Evolutionary conservation across 306 rosid species (phyloP).

Genomic region (Sechiopsis laciniata): DNA sequence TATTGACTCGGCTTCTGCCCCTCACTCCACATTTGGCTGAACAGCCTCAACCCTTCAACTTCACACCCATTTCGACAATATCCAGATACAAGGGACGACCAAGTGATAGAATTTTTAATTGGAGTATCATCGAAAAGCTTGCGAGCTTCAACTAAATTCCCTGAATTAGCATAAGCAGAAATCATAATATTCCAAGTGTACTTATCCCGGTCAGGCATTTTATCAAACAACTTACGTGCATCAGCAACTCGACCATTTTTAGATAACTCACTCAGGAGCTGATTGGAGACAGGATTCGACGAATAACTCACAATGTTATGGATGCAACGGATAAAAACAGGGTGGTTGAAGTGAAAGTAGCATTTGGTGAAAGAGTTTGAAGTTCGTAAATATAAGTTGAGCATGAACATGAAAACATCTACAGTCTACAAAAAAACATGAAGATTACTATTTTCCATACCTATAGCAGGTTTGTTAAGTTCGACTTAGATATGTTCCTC

Average conservation of each 20-base stretch:
- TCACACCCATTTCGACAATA: slow-evolving; percentile 47
- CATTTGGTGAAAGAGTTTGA: slow-evolving; percentile 17
- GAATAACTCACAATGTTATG: slow-evolving; percentile 22
- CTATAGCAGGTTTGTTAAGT: too few species aligned
- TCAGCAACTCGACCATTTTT: slow-evolving; percentile 50
- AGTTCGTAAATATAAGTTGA: slow-evolving; percentile 32
- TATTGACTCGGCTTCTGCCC: slow-evolving; percentile 60
- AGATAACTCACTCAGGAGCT: slow-evolving; percentile 38
- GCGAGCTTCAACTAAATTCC: slow-evolving; percentile 58
- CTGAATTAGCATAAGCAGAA: slow-evolving; percentile 52
- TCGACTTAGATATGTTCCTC: too few species aligned
- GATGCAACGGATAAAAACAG: slow-evolving; percentile 18
- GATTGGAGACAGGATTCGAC: slow-evolving; percentile 39
- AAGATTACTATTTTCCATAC: too few species aligned
- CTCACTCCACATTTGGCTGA: slow-evolving; percentile 56
- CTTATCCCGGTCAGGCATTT: slow-evolving; percentile 37
- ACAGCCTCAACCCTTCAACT: slow-evolving; percentile 57
- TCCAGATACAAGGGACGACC: slow-evolving; percentile 81
- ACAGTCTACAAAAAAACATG: too few species aligned
- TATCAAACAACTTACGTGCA: slow-evolving; percentile 51
- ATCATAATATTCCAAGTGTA: slow-evolving; percentile 78
- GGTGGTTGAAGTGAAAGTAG: slow-evolving; percentile 23
- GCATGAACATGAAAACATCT: too few species aligned
- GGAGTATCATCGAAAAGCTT: slow-evolving; percentile 47
- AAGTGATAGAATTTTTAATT: slow-evolving; percentile 46